Evolutionary conservation across 2,329 filamentous ascomycete genomes (phyloP).

Genomic region (Fusarium begoniae): DNA sequence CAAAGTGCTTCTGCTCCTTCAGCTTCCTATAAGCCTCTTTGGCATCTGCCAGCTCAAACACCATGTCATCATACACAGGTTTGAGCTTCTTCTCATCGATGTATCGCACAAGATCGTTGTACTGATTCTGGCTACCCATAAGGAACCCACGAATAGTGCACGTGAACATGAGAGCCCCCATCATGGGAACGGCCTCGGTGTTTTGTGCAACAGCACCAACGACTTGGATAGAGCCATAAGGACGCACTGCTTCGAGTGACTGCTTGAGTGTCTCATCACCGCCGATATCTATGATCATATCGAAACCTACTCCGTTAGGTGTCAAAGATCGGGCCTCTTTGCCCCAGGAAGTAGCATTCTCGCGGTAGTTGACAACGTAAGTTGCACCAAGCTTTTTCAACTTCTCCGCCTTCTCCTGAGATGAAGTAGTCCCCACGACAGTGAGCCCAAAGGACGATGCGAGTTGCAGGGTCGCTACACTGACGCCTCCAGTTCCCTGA

Average conservation of each 20-base stretch:
- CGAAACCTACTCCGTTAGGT: conserved; percentile 60
- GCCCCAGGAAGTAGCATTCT: conserved; percentile 65
- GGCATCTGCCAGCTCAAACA: conserved; percentile 44
- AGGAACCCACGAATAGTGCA: conserved; percentile 45
- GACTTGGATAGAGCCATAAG: conserved; percentile 47
- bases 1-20: conserved; percentile 48
- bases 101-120: conserved; percentile 43
- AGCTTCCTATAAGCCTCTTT: conserved; percentile 47
- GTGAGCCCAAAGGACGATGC: conserved; percentile 60
- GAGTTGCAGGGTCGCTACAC: conserved; percentile 49
- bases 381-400: conserved; percentile 66
- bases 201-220: conserved; percentile 45
- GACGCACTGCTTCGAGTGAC: conserved; percentile 59
- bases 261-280: conserved; percentile 69
- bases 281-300: conserved; percentile 73
- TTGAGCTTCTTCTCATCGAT: conserved; percentile 46
- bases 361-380: conserved; percentile 69
- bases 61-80: conserved; percentile 44
- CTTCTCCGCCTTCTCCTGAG: conserved; percentile 61
- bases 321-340: conserved; percentile 61
- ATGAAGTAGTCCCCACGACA: conserved; percentile 68
- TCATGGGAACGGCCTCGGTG: conserved; percentile 35
- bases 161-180: conserved; percentile 37
- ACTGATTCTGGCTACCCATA: conserved; percentile 40
- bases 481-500: conserved; percentile 54